Evolutionary conservation across 2,329 filamentous ascomycete genomes (phyloP).

Genomic region (Arthroderma sp.): DNA sequence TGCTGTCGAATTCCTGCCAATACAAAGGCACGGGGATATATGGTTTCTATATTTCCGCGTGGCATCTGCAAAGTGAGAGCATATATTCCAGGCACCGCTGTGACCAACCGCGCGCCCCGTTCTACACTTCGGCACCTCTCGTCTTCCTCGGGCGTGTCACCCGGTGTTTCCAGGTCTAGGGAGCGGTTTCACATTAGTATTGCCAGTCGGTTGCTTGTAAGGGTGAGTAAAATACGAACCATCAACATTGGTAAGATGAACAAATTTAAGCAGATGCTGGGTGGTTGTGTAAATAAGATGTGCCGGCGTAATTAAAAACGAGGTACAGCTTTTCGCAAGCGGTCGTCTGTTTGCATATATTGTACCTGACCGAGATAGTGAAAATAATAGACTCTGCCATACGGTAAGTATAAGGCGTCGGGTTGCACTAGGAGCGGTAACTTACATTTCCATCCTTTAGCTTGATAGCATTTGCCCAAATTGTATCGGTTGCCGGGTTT

Average conservation of each 20-base stretch:
- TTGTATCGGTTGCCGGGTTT: conserved; percentile 23
- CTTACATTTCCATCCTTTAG: conserved; percentile 29
- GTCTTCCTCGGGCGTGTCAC: conserved; percentile 79
- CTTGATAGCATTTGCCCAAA: conserved; percentile 25
- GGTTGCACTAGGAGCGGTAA: not conserved
- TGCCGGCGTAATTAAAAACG: conserved; percentile 65
- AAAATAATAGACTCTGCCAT: conserved; percentile 38
- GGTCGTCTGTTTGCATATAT: conserved; percentile 64
- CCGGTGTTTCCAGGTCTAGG: conserved; percentile 64
- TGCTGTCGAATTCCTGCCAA: conserved; percentile 73
- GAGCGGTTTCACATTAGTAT: not conserved
- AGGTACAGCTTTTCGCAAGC: conserved; percentile 79
- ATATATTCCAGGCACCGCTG: conserved; percentile 77
- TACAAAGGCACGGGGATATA: conserved; percentile 84
- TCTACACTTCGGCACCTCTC: conserved; percentile 88
- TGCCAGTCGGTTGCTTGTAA: not conserved
- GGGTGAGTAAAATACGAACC: conserved; percentile 34
- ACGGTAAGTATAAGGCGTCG: not conserved
- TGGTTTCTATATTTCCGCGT: conserved; percentile 86
- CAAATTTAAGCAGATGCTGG: conserved; percentile 85
- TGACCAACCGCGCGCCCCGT: conserved; percentile 72
- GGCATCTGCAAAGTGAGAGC: conserved; percentile 88
- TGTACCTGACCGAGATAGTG: conserved; percentile 61
- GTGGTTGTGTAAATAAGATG: conserved; percentile 89
- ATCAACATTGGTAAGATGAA: conserved; percentile 58